These are phyloP conservation scores for Fraxinus velutina DNA, from an alignment of 305 asterid species.

Conservation along the genomic window DNA sequence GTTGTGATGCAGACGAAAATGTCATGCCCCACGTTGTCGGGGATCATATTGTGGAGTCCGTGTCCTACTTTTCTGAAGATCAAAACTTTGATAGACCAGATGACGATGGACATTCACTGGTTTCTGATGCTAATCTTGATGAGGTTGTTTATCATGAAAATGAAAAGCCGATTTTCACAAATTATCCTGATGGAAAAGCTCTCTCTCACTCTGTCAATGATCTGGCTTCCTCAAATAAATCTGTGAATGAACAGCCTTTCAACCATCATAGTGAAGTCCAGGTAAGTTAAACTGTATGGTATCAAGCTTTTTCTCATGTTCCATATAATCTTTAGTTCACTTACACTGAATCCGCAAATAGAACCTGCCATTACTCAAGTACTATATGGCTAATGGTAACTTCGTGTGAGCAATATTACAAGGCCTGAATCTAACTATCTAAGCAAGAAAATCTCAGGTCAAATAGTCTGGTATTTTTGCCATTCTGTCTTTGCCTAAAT, in stretches of 20 bases:
- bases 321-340: neutral
- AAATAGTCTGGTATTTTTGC: neutral
- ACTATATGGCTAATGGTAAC: neutral
- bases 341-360: neutral
- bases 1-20: conserved; percentile 13
- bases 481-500: neutral
- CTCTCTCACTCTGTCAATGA: conserved; percentile 40
- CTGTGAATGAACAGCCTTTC: conserved; percentile 34
- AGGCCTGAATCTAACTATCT: neutral
- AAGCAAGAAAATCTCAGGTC: conserved; percentile 7
- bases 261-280: conserved; percentile 38
- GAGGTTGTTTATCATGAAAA: conserved; percentile 32
- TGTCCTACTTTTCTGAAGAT: conserved; percentile 16
- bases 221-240: conserved; percentile 27
- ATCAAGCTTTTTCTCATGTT: neutral
- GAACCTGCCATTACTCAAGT: neutral
- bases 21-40: conserved; percentile 2
- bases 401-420: neutral
- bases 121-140: conserved; percentile 25
- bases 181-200: conserved; percentile 38
- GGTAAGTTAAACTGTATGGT: conserved; percentile 33
- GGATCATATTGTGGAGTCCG: neutral
- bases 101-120: conserved; percentile 25
- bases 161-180: conserved; percentile 32
- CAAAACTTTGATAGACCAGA: conserved; percentile 11